Evolutionary conservation across 768 basidiomycete species (phyloP), one percentile per base, ranked within the genome.

Genomic region (Trametes coccinea): DNA sequence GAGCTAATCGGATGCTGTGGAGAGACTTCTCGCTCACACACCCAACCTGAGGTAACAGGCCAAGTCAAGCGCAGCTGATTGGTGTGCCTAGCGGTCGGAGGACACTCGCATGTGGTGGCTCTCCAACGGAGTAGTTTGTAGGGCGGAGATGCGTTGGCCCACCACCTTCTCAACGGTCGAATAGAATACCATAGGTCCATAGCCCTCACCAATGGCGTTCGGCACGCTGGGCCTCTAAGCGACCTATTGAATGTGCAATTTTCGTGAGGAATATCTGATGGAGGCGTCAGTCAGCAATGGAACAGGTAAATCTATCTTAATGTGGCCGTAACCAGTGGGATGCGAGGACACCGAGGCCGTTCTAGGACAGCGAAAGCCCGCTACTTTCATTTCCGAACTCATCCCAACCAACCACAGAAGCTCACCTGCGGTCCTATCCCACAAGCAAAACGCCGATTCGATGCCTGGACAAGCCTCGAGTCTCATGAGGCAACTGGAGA

Each of bases 1-100:
- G 60, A 61, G 60, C 48, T 61, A 56, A 44, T 54, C 60, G 60
- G 60, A 45, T 37, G 41, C 40, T 61, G 53, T 50, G 11, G 11
- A 37, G 29, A 22, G 10, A 44, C 9, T 29, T 43, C 39, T 17
- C 10, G 17, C 16, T 51, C 60, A 34, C 60, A 52, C 60, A 56
- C 33, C 48, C 45, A 41, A n/a, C 4, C 11, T 30, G 37, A 4
- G 59, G 41, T 22, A 40, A 13, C 7, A 5, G 4, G 9, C 22
- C 44, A 22, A 30, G 5, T 29, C 10, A 10, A 44, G 4, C 8
- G 14, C 17, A 3, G n/a, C 43, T 22, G 13, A 56, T 50, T 61
- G 54, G 53, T 39, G 54, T 56, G 60, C 60, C 54, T 56, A 41
- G 51, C 22, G 14, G 17, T 7, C 13, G 51, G 33, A 41, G 33